Evolutionary conservation across 1,284 basidiomycete species (phyloP).

Genomic region (Stereum hirsutum): DNA sequence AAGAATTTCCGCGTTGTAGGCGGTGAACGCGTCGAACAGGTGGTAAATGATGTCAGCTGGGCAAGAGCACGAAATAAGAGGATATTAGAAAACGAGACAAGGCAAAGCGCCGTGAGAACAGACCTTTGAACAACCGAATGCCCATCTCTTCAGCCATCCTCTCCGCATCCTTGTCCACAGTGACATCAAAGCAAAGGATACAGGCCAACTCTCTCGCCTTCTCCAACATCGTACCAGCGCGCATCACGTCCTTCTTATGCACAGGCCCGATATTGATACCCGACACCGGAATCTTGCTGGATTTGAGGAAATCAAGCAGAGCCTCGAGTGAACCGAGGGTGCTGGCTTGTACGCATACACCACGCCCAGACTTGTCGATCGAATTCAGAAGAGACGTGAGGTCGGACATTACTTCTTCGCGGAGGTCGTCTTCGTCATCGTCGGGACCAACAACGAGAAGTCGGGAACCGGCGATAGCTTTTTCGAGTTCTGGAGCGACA

Average conservation of each 20-base stretch:
- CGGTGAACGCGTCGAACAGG: constrained; percentile 94
- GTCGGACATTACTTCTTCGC: constrained; percentile 96
- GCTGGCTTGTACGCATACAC: constrained; percentile 97
- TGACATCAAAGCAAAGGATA: constrained; percentile 95
- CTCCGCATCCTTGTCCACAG: constrained; percentile 90
- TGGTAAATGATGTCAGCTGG: constrained; percentile 98
- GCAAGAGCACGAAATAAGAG: constrained; percentile 2
- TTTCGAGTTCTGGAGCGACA: constrained; percentile 92
- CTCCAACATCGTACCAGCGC: constrained; percentile 91
- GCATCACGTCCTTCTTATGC: constrained; percentile 94
- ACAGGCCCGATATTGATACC: constrained; percentile 99
- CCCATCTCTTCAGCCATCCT: constrained; percentile 90
- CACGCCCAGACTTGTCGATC: constrained; percentile 91
- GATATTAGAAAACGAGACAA: neutral
- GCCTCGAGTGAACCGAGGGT: constrained; percentile 98
- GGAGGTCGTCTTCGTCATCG: constrained; percentile 92
- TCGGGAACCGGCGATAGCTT: constrained; percentile 97
- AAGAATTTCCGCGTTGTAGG: constrained; percentile 89
- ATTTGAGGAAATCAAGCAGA: constrained; percentile 90
- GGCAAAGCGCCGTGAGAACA: constrained; percentile 7
- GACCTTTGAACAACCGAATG: constrained; percentile 89
- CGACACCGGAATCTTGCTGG: constrained; percentile 94
- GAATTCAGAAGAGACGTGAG: constrained; percentile 85
- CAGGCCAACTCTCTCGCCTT: constrained; percentile 94
- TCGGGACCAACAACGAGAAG: constrained; percentile 88